Conservation (phyloP, 306 rosid genomes). For the Vigna hirtella region DNA sequence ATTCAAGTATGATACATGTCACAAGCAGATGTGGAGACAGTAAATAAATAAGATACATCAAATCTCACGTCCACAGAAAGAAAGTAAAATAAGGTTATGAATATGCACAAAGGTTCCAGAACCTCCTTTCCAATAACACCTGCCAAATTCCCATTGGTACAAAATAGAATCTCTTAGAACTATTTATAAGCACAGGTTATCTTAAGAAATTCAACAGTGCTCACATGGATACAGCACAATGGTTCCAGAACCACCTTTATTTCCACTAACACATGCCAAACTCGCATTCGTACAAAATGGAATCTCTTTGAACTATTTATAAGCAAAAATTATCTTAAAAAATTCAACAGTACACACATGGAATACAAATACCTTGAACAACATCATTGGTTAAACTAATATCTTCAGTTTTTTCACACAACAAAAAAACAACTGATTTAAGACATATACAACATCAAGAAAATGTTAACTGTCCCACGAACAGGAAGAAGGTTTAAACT, state of each 20-base stretch:
- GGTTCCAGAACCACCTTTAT: neutral
- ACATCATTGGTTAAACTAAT: constrained; percentile 3
- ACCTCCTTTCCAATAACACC: neutral
- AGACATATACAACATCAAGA: neutral
- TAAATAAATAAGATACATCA: neutral
- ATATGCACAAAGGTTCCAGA: constrained; percentile 1
- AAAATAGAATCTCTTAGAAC: no score
- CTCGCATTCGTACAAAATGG: neutral
- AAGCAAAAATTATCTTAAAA: neutral
- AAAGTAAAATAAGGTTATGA: constrained; percentile 12
- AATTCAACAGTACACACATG: constrained; percentile 3
- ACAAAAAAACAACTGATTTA: neutral
- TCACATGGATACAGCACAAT: neutral
- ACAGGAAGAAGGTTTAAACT: constrained; percentile 2
- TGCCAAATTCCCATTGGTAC: no score
- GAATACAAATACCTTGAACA: neutral
- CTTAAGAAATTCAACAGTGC: no score
- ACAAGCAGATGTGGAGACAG: no score
- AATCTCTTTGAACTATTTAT: constrained; percentile 10
- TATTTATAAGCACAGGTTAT: no score
- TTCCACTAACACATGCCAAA: neutral
- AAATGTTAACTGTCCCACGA: constrained; percentile 9
- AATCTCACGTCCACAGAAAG: neutral
- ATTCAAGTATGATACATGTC: neutral
- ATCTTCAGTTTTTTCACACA: neutral